Evolutionary conservation across 208 protist species (phyloP), one percentile per base, ranked within the genome.

Genomic region (Zelonia costaricensis): DNA sequence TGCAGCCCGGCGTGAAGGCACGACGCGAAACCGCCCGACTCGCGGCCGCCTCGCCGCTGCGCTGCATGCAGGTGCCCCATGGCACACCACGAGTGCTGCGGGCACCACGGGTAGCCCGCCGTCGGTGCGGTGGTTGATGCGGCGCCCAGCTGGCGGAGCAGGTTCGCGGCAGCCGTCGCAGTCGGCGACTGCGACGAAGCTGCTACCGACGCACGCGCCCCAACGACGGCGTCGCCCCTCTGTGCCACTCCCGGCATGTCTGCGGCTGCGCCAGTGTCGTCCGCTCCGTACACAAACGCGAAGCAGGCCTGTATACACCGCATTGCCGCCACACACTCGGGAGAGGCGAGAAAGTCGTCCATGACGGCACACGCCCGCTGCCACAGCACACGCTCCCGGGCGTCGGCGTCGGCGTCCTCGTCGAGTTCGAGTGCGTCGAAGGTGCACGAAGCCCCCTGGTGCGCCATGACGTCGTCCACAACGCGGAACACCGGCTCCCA

Each of bases 401-500:
- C 52, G 5, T 33, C 13, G 2, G 52, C 27, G 9, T 12, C 52
- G 12, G 36, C 22, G 7, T n/a, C 22, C 12, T 43, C 22, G 36
- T 43, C 36, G 10, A 18, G 35, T 25, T 3, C 20, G 28, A n/a
- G 10, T 15, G 10, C 52, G 12, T 20, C 36, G 13, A n/a, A 28
- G 31, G 7, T 18, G 22, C n/a, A 23, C 42, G 31, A 4, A 30
- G 52, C 35, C 20, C 16, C 18, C 36, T 44, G 35, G 18, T 35
- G 30, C 12, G 68, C 35, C 6, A 79, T 38, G 6, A 16, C 49
- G 30, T 69, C 64, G 46, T 92, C 85, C 42, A 92, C 67, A 5
- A 4, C 42, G 35, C n/a, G 33, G 54, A 88, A 86, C 3, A 92
- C 65, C 0, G 82, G 82, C 51, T 92, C 85, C 85, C 85, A 92